A percentile compares a stretch with the other conserved stretches of the same genome.
phyloP scores from a whole-genome alignment of 371 early-diverging fungal genomes.

The Mucor circinelloides region DNA sequence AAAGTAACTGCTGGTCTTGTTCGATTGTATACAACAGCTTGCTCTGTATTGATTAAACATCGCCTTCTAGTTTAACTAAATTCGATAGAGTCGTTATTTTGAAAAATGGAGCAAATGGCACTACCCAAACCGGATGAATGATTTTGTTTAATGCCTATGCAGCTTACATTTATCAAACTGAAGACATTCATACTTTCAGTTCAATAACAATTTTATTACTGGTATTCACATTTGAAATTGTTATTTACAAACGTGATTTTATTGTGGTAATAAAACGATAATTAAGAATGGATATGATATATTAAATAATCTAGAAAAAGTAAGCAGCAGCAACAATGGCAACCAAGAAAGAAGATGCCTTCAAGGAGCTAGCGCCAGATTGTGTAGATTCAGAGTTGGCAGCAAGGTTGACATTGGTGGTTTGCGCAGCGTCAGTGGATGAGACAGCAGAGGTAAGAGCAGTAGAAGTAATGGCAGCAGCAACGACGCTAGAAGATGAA shows the following conservation, averaged over 20 bases:
- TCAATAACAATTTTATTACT: too few species aligned
- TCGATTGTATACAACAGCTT: too few species aligned
- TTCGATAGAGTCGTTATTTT: too few species aligned
- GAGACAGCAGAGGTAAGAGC: slow-evolving; percentile 2
- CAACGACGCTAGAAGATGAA: background rate
- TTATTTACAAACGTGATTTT: background rate
- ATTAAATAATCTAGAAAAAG: slow-evolving; percentile 6
- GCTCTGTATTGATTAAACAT: too few species aligned
- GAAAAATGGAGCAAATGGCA: too few species aligned
- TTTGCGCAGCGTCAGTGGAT: background rate
- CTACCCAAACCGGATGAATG: too few species aligned
- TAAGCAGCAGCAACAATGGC: slow-evolving; percentile 14
- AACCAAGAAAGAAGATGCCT: slow-evolving; percentile 5
- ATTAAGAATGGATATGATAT: background rate
- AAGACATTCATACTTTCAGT: too few species aligned
- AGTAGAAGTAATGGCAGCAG: slow-evolving; percentile 10
- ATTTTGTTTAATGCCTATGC: too few species aligned
- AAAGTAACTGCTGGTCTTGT: too few species aligned
- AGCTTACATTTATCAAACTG: too few species aligned
- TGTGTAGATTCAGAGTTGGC: slow-evolving; percentile 4
- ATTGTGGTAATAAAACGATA: background rate
- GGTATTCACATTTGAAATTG: background rate
- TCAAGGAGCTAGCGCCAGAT: background rate
- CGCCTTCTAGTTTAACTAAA: too few species aligned
- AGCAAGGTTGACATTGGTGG: background rate